A percentile compares a stretch with the other conserved stretches of the same genome.
Conservation (phyloP, 1,284 basidiomycete species). For the Cryptococcus sp. region DNA sequence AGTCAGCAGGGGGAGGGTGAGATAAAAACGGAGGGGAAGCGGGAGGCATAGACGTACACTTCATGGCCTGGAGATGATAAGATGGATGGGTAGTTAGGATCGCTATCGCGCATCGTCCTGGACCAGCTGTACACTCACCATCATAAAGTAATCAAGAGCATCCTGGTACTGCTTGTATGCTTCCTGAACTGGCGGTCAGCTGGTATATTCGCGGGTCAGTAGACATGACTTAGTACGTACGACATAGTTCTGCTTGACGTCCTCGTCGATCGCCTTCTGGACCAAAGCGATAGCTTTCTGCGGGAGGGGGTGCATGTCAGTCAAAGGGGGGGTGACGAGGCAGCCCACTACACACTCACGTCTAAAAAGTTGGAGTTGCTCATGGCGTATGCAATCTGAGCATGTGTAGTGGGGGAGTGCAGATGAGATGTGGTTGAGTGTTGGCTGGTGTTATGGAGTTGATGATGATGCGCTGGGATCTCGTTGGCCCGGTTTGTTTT, state of each 20-base stretch:
- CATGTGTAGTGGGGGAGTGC: neutral
- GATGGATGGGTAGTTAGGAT: too few relatives aligned
- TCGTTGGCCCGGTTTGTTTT: too few relatives aligned
- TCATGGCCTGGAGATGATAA: slow-evolving; percentile 50
- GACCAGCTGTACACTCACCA: slow-evolving; percentile 55
- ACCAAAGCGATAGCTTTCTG: slow-evolving; percentile 94
- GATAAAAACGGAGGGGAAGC: neutral
- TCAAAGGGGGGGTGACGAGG: neutral
- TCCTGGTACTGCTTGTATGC: slow-evolving; percentile 95
- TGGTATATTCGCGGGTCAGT: neutral
- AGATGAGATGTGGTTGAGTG: neutral
- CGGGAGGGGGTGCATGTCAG: neutral
- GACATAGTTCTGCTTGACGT: slow-evolving; percentile 85
- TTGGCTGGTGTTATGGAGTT: neutral
- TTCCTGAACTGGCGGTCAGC: slow-evolving; percentile 54
- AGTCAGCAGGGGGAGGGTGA: neutral
- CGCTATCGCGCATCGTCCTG: too few relatives aligned
- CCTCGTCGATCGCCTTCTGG: slow-evolving; percentile 91
- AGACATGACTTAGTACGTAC: slow-evolving; percentile 20
- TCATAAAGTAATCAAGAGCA: slow-evolving; percentile 96
- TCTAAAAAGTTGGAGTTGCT: slow-evolving; percentile 56
- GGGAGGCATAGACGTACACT: slow-evolving; percentile 55
- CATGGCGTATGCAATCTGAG: slow-evolving; percentile 27
- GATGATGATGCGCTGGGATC: neutral
- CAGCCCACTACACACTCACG: slow-evolving; percentile 40